A percentile compares a stretch with the other conserved stretches of the same genome.
Evolutionary conservation across 75 land plant species (phyloP).

Genomic region (Sequoia sempervirens): DNA sequence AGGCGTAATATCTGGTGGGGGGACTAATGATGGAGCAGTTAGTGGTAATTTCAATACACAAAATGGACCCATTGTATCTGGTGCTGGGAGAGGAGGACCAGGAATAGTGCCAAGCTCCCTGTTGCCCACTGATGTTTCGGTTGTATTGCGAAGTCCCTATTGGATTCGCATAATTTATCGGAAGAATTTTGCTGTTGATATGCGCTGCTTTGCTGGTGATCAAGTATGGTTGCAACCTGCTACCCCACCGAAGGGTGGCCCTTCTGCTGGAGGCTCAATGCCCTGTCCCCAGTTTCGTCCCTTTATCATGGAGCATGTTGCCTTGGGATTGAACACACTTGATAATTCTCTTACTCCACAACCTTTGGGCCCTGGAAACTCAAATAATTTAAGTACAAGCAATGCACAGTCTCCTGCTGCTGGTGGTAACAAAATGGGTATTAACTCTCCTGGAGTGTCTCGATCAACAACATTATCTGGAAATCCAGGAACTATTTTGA

Average conservation of each 20-base stretch:
- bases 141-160: slow-evolving; percentile 85
- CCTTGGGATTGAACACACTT: slow-evolving; percentile 73
- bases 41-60: slow-evolving; percentile 41
- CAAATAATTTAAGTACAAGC: slow-evolving; percentile 27
- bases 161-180: slow-evolving; percentile 96
- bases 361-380: slow-evolving; percentile 17
- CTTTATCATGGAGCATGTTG: slow-evolving; percentile 98
- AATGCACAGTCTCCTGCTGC: slow-evolving; percentile 24
- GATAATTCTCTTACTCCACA: slow-evolving; percentile 41
- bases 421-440: slow-evolving; percentile 37
- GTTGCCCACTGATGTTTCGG: slow-evolving; percentile 96
- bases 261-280: slow-evolving; percentile 80
- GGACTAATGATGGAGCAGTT: slow-evolving; percentile 18
- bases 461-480: slow-evolving; percentile 27
- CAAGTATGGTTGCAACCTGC: slow-evolving; percentile 99
- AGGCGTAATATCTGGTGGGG: slow-evolving; percentile 23
- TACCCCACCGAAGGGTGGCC: slow-evolving; percentile 87
- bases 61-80: slow-evolving; percentile 56
- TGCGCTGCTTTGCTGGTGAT: slow-evolving; percentile 99
- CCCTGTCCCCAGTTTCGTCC: slow-evolving; percentile 99
- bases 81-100: slow-evolving; percentile 81
- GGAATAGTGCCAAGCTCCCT: slow-evolving; percentile 98
- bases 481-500: slow-evolving; percentile 33
- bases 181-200: slow-evolving; percentile 91
- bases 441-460: slow-evolving; percentile 32